These are phyloP conservation scores for Phytophthora sp. DNA, from an alignment of 352 stramenopile species.

Conservation along the genomic window DNA sequence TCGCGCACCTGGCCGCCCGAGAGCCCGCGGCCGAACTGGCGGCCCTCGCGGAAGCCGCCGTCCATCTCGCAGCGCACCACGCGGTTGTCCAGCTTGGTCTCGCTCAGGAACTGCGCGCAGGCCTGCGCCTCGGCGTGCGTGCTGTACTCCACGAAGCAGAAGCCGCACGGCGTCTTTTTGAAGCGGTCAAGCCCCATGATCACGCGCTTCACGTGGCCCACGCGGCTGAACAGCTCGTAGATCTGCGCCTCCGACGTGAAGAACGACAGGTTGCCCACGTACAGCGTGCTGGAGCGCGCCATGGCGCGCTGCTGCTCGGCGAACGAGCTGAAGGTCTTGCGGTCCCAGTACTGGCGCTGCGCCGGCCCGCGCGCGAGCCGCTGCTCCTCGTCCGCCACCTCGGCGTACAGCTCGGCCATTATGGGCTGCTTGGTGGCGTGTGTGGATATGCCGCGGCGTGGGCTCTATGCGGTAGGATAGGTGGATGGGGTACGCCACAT, in stretches of 20 bases:
- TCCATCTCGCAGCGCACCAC: constrained; percentile 91
- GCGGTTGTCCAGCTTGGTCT: constrained; percentile 89
- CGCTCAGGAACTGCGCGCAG: constrained; percentile 83
- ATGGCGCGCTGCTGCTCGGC: constrained; percentile 95
- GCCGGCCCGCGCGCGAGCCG: constrained; percentile 55
- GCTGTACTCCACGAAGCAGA: constrained; percentile 97
- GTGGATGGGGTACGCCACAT: background rate
- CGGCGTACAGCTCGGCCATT: constrained; percentile 70
- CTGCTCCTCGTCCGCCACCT: constrained; percentile 74
- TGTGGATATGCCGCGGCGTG: too few species aligned
- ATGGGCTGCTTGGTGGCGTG: too few species aligned
- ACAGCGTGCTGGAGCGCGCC: constrained; percentile 91
- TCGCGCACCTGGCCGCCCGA: constrained; percentile 88
- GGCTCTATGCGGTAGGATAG: too few species aligned
- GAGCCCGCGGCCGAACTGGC: constrained; percentile 84
- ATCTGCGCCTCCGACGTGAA: constrained; percentile 96
- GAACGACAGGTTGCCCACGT: constrained; percentile 98
- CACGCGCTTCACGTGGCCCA: constrained; percentile 92
- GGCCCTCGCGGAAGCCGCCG: constrained; percentile 83
- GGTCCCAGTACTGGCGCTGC: constrained; percentile 95
- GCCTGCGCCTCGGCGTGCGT: constrained; percentile 74
- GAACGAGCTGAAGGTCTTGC: constrained; percentile 92
- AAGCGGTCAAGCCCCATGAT: constrained; percentile 97
- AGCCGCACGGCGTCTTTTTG: constrained; percentile 97
- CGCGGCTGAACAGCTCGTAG: constrained; percentile 93